These are phyloP conservation scores for Mortierella sp. DNA, from an alignment of 371 early-diverging fungal species.

Conservation along the genomic window DNA sequence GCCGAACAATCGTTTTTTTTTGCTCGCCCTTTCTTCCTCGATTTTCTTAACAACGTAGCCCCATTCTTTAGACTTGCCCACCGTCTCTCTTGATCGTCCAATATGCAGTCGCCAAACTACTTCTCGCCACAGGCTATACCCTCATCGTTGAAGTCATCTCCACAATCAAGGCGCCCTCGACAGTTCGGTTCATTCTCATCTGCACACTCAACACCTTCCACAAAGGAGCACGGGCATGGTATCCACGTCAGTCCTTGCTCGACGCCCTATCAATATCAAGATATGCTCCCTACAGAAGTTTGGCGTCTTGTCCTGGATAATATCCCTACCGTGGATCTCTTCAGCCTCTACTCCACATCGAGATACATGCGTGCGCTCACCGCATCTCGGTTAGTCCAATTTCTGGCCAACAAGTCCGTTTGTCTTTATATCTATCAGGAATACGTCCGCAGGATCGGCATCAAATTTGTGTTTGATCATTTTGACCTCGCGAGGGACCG, in stretches of 20 bases:
- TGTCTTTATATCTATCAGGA: slow-evolving; percentile 47
- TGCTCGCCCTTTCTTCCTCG: no score
- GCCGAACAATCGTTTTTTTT: no score
- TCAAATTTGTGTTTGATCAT: slow-evolving; percentile 42
- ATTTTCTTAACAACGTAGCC: no score
- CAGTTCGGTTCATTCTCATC: neutral
- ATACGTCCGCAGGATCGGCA: slow-evolving; percentile 39
- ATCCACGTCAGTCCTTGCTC: no score
- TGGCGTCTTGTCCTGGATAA: slow-evolving; percentile 22
- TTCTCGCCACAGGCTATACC: no score
- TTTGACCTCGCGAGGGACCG: slow-evolving; percentile 40
- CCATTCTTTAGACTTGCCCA: no score
- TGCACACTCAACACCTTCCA: neutral
- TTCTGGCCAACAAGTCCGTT: slow-evolving; percentile 29
- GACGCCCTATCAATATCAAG: slow-evolving; percentile 11
- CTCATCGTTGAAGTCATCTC: no score
- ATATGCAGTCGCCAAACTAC: no score
- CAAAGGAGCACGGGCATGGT: no score
- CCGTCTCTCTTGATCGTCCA: no score
- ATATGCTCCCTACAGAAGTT: slow-evolving; percentile 32
- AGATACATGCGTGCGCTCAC: slow-evolving; percentile 32
- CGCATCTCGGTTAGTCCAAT: slow-evolving; percentile 18
- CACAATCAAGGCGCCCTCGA: neutral
- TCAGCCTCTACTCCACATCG: slow-evolving; percentile 44
- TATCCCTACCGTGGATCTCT: slow-evolving; percentile 29